Conservation (phyloP, 2,329 filamentous ascomycete genomes). For the Hortaea werneckii region DNA sequence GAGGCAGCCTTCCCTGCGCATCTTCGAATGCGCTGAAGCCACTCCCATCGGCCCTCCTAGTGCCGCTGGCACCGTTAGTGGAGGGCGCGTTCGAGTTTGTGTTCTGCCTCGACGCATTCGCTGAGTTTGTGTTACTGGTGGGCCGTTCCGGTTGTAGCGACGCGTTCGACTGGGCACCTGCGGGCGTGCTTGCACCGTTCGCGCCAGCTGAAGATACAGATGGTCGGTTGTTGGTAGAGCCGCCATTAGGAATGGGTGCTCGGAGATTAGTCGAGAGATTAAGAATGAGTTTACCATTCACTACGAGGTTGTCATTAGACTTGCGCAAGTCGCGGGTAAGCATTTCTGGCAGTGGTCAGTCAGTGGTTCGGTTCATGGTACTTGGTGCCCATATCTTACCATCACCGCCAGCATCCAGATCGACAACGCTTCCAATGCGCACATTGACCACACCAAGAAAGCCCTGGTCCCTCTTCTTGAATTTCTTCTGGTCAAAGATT, state of each 20-base stretch:
- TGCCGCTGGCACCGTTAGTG: conserved; percentile 18
- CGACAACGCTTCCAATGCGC: conserved; percentile 86
- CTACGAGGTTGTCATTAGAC: conserved; percentile 93
- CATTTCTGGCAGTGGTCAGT: conserved; percentile 58
- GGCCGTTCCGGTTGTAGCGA: conserved; percentile 22
- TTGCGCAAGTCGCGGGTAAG: conserved; percentile 95
- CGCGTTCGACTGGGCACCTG: conserved; percentile 28
- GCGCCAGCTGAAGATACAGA: conserved; percentile 27
- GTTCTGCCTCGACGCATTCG: conserved; percentile 14
- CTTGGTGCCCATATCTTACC: conserved; percentile 42
- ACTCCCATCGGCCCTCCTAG: conserved; percentile 35
- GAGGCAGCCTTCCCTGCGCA: conserved; percentile 80
- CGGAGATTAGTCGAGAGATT: conserved; percentile 88
- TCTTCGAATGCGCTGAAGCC: conserved; percentile 88
- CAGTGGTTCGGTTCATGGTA: conserved; percentile 7
- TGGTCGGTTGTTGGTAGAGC: conserved; percentile 32
- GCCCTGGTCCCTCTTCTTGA: conserved; percentile 99
- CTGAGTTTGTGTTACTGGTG: conserved; percentile 16
- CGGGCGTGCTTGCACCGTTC: conserved; percentile 29
- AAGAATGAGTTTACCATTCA: conserved; percentile 94
- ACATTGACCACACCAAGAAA: conserved; percentile 98
- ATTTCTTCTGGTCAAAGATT: conserved; percentile 99
- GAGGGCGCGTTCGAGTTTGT: conserved; percentile 15
- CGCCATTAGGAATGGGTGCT: conserved; percentile 50
- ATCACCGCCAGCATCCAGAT: conserved; percentile 79